phyloP scores from a whole-genome alignment of 257 asterid genomes.

The Prunella vulgaris region DNA sequence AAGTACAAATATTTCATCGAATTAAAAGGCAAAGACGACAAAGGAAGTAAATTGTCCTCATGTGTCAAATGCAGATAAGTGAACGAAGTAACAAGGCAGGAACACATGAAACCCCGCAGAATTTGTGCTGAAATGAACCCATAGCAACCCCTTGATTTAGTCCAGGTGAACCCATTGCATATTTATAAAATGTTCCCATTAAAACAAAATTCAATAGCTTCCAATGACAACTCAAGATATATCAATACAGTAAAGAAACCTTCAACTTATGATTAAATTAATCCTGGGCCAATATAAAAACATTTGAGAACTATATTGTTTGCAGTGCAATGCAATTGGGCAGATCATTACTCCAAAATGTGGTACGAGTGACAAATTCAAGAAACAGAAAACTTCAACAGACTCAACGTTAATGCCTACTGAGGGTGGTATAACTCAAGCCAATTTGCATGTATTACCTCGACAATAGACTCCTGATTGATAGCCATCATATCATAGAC shows the following conservation, averaged over 20 bases:
- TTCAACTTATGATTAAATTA: too few species aligned
- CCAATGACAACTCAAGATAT: not conserved
- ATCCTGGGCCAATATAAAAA: not conserved
- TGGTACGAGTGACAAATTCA: not conserved
- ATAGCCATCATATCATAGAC: constrained; percentile 97
- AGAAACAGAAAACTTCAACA: not conserved
- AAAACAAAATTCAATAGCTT: not conserved
- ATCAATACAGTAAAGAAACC: not conserved
- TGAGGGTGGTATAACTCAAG: not conserved
- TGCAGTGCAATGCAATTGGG: not conserved
- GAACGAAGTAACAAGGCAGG: not conserved
- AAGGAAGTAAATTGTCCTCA: not conserved
- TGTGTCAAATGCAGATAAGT: not conserved
- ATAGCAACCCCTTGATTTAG: not conserved
- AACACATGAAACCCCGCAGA: not conserved
- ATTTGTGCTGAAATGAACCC: not conserved
- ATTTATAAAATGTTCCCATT: not conserved
- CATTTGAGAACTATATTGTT: not conserved
- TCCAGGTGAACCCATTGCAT: not conserved
- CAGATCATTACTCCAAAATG: not conserved
- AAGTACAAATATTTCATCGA: not conserved
- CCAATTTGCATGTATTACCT: constrained; percentile 46
- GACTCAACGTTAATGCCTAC: not conserved
- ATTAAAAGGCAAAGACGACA: not conserved
- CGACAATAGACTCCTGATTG: constrained; percentile 65